phyloP scores from a whole-genome alignment of 805 yeast genomes.

The Naumovozyma castellii region DNA sequence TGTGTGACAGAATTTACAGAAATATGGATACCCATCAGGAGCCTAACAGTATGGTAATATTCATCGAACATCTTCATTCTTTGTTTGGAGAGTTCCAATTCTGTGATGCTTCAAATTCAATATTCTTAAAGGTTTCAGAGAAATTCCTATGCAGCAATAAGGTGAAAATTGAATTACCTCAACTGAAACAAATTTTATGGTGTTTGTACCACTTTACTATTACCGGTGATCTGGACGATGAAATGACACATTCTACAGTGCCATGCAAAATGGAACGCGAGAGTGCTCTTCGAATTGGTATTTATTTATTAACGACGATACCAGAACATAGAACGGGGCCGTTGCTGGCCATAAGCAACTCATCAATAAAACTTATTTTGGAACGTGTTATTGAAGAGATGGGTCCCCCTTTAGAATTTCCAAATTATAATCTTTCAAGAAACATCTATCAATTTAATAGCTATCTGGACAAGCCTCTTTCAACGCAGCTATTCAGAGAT shows the following conservation, averaged over 20 bases:
- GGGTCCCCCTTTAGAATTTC: constrained; percentile 50
- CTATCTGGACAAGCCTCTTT: constrained; percentile 40
- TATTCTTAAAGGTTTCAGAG: constrained; percentile 53
- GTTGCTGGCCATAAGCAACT: constrained; percentile 44
- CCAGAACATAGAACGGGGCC: constrained; percentile 47
- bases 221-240: constrained; percentile 48
- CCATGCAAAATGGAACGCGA: constrained; percentile 31
- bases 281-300: constrained; percentile 25
- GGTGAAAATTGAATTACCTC: constrained; percentile 45
- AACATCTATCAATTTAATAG: constrained; percentile 40
- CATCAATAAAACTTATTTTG: constrained; percentile 61
- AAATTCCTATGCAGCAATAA: constrained; percentile 38
- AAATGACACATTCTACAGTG: constrained; percentile 55
- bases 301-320: constrained; percentile 31
- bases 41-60: too few species aligned
- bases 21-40: too few species aligned
- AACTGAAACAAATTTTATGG: constrained; percentile 64
- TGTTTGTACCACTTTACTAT: constrained; percentile 69
- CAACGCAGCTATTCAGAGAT: constrained; percentile 37
- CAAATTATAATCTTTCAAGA: constrained; percentile 34
- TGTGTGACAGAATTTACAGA: constrained; percentile 1
- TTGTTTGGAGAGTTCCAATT: constrained; percentile 60
- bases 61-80: constrained; percentile 57
- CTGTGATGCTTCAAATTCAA: constrained; percentile 59
- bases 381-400: constrained; percentile 64